These are phyloP conservation scores for Botrytis squamosa DNA, from an alignment of 2,329 filamentous ascomycete species.

Conservation along the genomic window DNA sequence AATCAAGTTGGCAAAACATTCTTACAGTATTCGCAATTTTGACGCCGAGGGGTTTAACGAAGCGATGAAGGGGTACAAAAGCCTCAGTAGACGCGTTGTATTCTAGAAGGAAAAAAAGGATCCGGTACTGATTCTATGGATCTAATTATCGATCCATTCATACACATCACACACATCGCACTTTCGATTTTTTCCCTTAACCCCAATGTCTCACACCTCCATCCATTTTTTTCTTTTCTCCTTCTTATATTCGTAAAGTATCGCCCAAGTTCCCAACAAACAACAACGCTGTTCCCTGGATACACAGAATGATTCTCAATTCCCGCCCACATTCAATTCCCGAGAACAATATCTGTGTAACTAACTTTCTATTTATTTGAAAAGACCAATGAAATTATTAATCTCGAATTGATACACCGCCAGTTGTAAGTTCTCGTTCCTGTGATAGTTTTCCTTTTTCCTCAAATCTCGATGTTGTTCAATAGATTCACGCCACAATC, in stretches of 20 bases:
- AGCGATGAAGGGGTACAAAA: slow-evolving; percentile 11
- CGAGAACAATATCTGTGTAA: slow-evolving; percentile 8
- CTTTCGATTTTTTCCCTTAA: background rate
- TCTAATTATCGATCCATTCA: background rate
- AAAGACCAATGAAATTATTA: background rate
- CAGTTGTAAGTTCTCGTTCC: slow-evolving; percentile 2
- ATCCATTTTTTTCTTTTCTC: background rate
- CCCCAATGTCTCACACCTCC: background rate
- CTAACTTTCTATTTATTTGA: slow-evolving; percentile 7
- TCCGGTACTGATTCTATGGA: background rate
- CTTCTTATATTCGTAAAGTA: slow-evolving; percentile 5
- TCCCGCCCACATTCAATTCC: background rate
- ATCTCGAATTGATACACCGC: slow-evolving; percentile 17
- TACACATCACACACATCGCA: background rate
- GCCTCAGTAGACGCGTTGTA: background rate
- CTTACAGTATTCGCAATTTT: background rate
- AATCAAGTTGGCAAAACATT: background rate
- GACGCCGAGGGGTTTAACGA: slow-evolving; percentile 3
- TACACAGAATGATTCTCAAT: slow-evolving; percentile 1
- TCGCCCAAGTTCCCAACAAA: slow-evolving; percentile 2
- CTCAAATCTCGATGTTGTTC: background rate
- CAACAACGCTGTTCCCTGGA: slow-evolving; percentile 19
- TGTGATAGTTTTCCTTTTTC: slow-evolving; percentile 4
- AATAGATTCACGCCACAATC: background rate
- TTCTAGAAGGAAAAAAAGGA: slow-evolving; percentile 8